Evolutionary conservation across 192 early-diverging fungal genomes (phyloP).

Genomic region (Entophlyctis helioformis): DNA sequence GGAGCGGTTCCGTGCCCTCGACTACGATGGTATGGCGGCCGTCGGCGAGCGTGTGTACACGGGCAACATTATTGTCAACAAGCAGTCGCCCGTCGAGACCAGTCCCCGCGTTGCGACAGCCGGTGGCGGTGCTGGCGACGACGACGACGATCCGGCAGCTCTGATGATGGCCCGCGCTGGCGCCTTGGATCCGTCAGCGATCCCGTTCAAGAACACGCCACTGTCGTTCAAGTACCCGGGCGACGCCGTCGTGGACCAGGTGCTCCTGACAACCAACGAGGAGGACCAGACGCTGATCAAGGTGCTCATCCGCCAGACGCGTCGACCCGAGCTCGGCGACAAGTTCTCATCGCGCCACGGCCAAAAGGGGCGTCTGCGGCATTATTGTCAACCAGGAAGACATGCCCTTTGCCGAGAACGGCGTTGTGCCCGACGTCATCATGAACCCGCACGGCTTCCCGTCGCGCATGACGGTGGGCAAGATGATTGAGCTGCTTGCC

Average conservation of each 20-base stretch:
- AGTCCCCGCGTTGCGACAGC: constrained; percentile 32
- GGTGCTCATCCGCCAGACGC: constrained; percentile 78
- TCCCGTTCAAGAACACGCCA: constrained; percentile 57
- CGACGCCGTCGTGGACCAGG: constrained; percentile 81
- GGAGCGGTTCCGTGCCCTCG: constrained; percentile 57
- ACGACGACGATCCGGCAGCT: constrained; percentile 13
- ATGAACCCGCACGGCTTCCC: constrained; percentile 99
- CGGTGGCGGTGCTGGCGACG: constrained; percentile 26
- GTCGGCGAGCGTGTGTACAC: constrained; percentile 69
- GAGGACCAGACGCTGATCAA: constrained; percentile 88
- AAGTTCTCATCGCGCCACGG: constrained; percentile 98
- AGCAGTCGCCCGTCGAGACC: constrained; percentile 74
- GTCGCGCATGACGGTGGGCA: constrained; percentile 97
- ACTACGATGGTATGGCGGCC: constrained; percentile 80
- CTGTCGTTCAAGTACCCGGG: constrained; percentile 83
- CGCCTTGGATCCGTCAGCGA: constrained; percentile 35
- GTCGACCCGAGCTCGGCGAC: constrained; percentile 91
- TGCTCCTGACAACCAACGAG: constrained; percentile 84
- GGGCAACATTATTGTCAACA: constrained; percentile 60
- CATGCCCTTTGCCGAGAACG: constrained; percentile 90
- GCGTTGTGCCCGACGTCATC: constrained; percentile 89
- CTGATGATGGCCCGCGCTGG: too few species aligned
- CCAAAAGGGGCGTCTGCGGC: constrained; percentile 93
- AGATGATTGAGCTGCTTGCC: constrained; percentile 95
- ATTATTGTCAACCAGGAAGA: constrained; percentile 96